Evolutionary conservation across 306 rosid genomes (phyloP).

Genomic region (Vicia villosa): DNA sequence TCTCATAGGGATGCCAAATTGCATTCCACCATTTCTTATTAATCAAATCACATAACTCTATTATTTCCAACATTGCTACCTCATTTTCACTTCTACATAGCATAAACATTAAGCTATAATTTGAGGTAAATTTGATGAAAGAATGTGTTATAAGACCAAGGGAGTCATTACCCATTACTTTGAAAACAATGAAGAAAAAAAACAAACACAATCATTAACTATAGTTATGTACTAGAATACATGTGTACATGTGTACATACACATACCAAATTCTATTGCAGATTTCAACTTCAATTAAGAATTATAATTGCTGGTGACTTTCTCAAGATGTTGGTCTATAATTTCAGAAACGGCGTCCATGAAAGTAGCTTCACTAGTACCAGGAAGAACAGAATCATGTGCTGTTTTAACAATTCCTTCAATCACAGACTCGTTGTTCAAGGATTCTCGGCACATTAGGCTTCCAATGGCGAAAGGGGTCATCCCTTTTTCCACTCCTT

Average conservation of each 20-base stretch:
- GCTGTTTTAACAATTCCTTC: conserved; percentile 87
- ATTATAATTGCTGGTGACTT: conserved; percentile 42
- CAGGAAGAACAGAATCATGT: conserved; percentile 68
- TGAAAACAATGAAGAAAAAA: conserved; percentile 33
- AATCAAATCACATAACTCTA: neutral
- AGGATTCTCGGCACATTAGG: conserved; percentile 73
- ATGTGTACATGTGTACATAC: conserved; percentile 45
- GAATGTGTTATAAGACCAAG: conserved; percentile 30
- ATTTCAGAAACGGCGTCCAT: conserved; percentile 72
- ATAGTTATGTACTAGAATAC: conserved; percentile 48
- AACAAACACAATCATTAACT: conserved; percentile 28
- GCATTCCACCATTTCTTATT: neutral
- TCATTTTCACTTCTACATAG: neutral
- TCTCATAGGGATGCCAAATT: neutral
- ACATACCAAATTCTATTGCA: conserved; percentile 30
- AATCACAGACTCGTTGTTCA: conserved; percentile 71
- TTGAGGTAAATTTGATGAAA: conserved; percentile 27
- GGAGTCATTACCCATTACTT: conserved; percentile 18
- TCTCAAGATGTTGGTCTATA: conserved; percentile 71
- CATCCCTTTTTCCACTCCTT: conserved; percentile 79
- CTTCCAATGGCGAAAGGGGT: conserved; percentile 81
- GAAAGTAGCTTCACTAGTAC: conserved; percentile 75
- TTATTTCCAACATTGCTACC: neutral
- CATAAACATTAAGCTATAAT: conserved; percentile 8
- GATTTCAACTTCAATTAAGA: conserved; percentile 37